Percentiles rank a stretch among this genome's conserved stretches.
Conservation (phyloP, 768 basidiomycete species). For the Lactifluus hygrophoroides region DNA sequence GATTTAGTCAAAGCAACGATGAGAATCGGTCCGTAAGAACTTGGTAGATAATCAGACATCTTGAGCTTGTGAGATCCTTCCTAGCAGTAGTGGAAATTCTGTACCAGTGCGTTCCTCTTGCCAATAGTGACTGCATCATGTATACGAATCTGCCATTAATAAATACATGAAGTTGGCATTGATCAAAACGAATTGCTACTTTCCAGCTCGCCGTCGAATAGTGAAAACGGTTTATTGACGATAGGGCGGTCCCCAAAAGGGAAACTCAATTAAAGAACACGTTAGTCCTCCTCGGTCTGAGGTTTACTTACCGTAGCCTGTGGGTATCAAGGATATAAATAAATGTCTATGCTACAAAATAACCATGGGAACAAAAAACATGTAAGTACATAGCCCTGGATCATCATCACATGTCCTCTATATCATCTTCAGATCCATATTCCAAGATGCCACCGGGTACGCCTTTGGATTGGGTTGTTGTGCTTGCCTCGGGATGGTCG, state of each 20-base stretch:
- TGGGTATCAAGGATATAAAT: not conserved
- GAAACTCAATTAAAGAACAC: not conserved
- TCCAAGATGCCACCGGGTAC: not conserved
- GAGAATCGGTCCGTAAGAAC: not conserved
- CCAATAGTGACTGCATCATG: no score
- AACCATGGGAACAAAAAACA: not conserved
- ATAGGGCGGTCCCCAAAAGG: no score
- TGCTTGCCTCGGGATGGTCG: not conserved
- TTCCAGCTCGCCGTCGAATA: no score
- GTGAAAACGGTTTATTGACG: no score
- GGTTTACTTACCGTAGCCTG: not conserved
- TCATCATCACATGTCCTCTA: not conserved
- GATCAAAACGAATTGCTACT: no score
- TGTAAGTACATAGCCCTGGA: not conserved
- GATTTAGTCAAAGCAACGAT: not conserved
- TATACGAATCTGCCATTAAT: no score
- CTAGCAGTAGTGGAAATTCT: not conserved
- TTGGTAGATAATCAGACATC: not conserved
- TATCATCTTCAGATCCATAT: not conserved
- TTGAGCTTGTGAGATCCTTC: no score
- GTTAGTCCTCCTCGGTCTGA: not conserved
- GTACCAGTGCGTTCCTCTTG: no score
- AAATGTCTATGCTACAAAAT: slow-evolving; percentile 2
- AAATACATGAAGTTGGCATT: no score
- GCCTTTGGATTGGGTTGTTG: not conserved